Conservation (phyloP, 108 stramenopile genomes). For the Nannochloropsis gaditana region DNA sequence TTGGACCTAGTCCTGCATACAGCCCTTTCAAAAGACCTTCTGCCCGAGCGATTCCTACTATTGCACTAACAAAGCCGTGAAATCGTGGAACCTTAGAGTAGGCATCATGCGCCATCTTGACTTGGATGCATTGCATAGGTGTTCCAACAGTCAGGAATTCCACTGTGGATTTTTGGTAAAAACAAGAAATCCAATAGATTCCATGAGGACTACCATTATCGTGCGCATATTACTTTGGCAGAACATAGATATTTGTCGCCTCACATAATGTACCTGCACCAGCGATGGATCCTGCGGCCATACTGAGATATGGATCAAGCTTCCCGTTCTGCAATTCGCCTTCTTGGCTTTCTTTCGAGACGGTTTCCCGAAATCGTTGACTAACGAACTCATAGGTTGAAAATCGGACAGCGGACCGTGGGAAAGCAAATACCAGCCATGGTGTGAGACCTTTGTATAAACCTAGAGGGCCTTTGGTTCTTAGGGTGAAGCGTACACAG, state of each 20-base stretch:
- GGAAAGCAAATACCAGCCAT: conserved; percentile 29
- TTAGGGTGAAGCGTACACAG: background rate
- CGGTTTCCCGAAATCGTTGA: conserved; percentile 3
- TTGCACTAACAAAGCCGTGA: conserved; percentile 24
- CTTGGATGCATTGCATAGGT: conserved; percentile 42
- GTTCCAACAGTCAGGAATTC: conserved; percentile 36
- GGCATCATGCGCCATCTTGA: conserved; percentile 41
- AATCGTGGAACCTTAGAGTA: background rate
- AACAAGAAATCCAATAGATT: too few relatives aligned
- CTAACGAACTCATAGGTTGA: conserved; percentile 31
- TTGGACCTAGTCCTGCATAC: conserved; percentile 31
- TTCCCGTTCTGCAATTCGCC: background rate
- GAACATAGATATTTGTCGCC: too few relatives aligned
- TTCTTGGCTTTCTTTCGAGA: too few relatives aligned
- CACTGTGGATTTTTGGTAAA: background rate
- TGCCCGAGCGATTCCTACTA: conserved; percentile 27
- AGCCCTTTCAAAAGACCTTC: conserved; percentile 29
- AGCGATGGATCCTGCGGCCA: conserved; percentile 33
- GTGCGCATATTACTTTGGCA: too few relatives aligned
- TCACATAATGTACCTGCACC: background rate
- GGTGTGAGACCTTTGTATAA: conserved; percentile 24
- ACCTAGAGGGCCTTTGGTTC: background rate
- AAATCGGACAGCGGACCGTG: conserved; percentile 46
- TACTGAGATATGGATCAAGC: conserved; percentile 18
- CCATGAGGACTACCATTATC: too few relatives aligned